These are phyloP conservation scores for Paraphaeosphaeria minitans DNA, from an alignment of 2,329 filamentous ascomycete species.

Conservation along the genomic window DNA sequence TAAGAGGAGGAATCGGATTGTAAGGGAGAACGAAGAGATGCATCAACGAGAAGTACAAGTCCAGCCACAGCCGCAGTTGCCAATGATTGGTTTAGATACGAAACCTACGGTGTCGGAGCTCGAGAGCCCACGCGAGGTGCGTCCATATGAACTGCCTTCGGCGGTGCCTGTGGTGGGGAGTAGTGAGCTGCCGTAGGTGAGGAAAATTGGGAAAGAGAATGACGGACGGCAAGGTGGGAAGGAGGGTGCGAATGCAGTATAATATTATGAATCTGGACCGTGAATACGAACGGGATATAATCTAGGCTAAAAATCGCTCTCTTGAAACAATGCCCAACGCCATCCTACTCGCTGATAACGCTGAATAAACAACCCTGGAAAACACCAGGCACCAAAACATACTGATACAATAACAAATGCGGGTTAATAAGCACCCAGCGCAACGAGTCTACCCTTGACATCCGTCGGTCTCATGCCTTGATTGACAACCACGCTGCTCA, in stretches of 20 bases:
- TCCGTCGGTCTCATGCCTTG: slow-evolving; percentile 39
- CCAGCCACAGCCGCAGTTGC: not conserved
- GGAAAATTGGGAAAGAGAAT: not conserved
- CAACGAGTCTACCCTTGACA: slow-evolving; percentile 38
- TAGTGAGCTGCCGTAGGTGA: not conserved
- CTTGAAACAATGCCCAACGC: not conserved
- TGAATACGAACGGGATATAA: not conserved
- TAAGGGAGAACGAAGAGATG: not conserved
- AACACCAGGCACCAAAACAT: not conserved
- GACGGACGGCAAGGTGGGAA: not conserved
- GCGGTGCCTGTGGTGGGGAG: not conserved
- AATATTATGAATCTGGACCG: not conserved
- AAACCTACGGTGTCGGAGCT: not conserved
- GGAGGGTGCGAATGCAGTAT: not conserved
- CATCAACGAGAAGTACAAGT: not conserved
- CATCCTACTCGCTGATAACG: not conserved
- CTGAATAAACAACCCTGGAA: slow-evolving; percentile 2
- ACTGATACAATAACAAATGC: not conserved
- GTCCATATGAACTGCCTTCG: not conserved
- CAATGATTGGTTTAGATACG: not conserved
- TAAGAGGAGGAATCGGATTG: not conserved
- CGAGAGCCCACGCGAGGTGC: not conserved
- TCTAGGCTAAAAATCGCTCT: not conserved
- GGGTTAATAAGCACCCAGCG: slow-evolving; percentile 28
- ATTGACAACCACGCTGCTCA: slow-evolving; percentile 53